Base-by-base conservation (phyloP, 805 yeast species). In the Schizosaccharomyces lindneri region DNA sequence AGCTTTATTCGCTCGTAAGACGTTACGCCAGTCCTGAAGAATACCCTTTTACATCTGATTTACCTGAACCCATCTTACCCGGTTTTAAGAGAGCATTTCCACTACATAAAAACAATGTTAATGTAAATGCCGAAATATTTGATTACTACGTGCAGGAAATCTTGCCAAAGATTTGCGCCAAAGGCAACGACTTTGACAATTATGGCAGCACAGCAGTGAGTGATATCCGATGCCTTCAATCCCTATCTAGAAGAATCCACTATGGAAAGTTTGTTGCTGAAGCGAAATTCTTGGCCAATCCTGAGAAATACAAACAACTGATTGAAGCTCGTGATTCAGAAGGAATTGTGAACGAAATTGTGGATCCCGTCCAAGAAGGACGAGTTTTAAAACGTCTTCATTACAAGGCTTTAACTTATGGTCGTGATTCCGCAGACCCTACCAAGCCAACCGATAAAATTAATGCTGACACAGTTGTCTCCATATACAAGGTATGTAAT, bases 261-360 rank as follows among this genome's bases (percentile, higher is more conserved):
- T 93, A 90, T 73, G 98, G 98, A 60, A 86, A 85, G 72, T 93
- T 90, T 75, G 98, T 93, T 9, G 98, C 98, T 4, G 98, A 93
- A 71, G 85, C 95, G 57, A 93, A 93, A 72, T 93, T 81, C 71
- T 82, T 77, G 67, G 73, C 76, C 32, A 93, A 89, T 64, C 77
- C 75, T 43, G 85, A 79, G 60, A 71, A 70, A 61, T 87, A 82
- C 74, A 80, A 79, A 1, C 73, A 77, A 66, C 73, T 88, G 66
- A 93, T 93, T 66, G 70, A 74, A 64, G 79, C 76, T 0, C 77
- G 75, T 62, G 95, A 93, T 69, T 73, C 79, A 5, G 73, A 75
- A 13, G 95, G 90, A 0, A 83, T 93, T 60, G 85, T 83, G 67
- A 80, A 74, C 24, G 83, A 85, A 48, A 90, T 93, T 66, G 89